Evolutionary conservation across 2,329 filamentous ascomycete species (phyloP).

Genomic region (Paraphoma sp.): DNA sequence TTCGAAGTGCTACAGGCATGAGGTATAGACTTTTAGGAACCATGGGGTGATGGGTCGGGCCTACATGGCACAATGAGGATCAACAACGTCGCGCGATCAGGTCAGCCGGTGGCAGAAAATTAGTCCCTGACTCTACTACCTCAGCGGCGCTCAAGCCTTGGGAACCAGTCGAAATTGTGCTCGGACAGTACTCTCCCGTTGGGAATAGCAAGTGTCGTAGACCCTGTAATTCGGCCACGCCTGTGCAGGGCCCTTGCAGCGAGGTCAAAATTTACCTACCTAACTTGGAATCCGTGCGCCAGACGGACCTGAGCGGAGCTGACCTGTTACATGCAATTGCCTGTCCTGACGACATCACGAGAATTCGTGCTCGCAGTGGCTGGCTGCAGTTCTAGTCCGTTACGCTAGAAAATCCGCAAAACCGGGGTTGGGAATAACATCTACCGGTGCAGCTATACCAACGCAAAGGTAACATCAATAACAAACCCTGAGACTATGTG

Average conservation of each 20-base stretch:
- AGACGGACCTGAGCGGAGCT: conserved; percentile 11
- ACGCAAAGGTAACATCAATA: conserved; percentile 6
- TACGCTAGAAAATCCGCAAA: not conserved
- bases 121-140: conserved; percentile 17
- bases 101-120: conserved; percentile 30
- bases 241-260: not conserved
- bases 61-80: conserved; percentile 17
- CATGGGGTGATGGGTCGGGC: conserved; percentile 20
- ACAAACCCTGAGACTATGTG: conserved; percentile 14
- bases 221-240: conserved; percentile 13
- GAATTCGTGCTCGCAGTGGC: conserved; percentile 4
- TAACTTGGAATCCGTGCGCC: conserved; percentile 6
- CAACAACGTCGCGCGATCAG: conserved; percentile 14
- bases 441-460: not conserved
- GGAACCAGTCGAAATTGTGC: conserved; percentile 13
- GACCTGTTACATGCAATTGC: conserved; percentile 8
- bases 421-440: not conserved
- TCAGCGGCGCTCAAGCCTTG: conserved; percentile 24
- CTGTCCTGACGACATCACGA: conserved; percentile 16
- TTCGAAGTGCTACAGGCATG: conserved; percentile 27
- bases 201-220: conserved; percentile 11
- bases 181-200: conserved; percentile 15
- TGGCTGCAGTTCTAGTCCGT: not conserved
- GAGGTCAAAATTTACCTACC: not conserved
- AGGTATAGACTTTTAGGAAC: conserved; percentile 22